These are phyloP conservation scores for Geotrichum cucujoidarum DNA, from an alignment of 1,139 yeast species.

Conservation along the genomic window DNA sequence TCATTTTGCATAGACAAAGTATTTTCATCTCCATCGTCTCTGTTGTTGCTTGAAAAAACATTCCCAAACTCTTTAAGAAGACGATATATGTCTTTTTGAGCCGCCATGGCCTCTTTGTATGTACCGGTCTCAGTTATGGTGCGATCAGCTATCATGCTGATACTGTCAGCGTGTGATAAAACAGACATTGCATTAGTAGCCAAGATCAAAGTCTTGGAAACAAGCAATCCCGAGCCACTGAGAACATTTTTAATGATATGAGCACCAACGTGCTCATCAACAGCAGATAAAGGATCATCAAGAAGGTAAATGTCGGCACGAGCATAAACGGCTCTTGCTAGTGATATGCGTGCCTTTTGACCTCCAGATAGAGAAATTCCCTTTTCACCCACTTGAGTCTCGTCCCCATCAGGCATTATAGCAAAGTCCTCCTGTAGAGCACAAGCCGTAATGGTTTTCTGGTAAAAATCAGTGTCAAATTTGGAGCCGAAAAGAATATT, in stretches of 20 bases:
- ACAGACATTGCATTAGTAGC: constrained; percentile 80
- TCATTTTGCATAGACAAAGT: too few species aligned
- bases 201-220: constrained; percentile 65
- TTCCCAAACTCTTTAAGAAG: constrained; percentile 37
- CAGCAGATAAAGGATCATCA: constrained; percentile 79
- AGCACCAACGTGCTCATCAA: constrained; percentile 78
- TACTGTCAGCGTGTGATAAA: constrained; percentile 58
- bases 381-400: constrained; percentile 82
- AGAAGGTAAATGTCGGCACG: constrained; percentile 74
- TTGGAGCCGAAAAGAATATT: constrained; percentile 76
- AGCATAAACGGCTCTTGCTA: constrained; percentile 85
- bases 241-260: constrained; percentile 57
- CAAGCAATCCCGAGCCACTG: constrained; percentile 60
- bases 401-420: constrained; percentile 75
- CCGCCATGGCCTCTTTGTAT: constrained; percentile 28
- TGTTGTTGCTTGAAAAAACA: too few species aligned
- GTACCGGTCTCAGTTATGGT: constrained; percentile 46
- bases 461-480: constrained; percentile 63
- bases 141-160: constrained; percentile 54
- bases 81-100: constrained; percentile 27
- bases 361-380: constrained; percentile 90
- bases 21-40: not conserved
- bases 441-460: constrained; percentile 68
- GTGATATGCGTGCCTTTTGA: constrained; percentile 78
- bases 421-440: constrained; percentile 65